Conservation (phyloP, 768 basidiomycete species). For the Tulasnella sp. region DNA sequence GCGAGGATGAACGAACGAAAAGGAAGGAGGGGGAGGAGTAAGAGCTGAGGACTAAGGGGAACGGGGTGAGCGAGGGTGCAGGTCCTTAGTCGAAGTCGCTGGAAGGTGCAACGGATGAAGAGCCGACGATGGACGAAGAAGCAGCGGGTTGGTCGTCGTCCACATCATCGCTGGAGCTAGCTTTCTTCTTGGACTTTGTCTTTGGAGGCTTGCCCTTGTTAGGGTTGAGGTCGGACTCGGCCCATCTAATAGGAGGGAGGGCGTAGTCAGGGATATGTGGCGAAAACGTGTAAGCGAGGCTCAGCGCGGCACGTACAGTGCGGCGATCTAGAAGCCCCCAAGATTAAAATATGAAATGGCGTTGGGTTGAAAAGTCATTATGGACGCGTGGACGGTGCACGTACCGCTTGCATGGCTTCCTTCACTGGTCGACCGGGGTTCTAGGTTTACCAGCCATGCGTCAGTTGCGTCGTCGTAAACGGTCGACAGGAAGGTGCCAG, state of each 20-base stretch:
- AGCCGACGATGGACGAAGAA: not conserved
- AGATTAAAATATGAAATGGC: not conserved
- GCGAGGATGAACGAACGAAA: not conserved
- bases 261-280: not conserved
- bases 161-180: not conserved
- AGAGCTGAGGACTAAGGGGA: too few species aligned
- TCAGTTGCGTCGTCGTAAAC: not conserved
- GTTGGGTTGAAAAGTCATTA: too few species aligned
- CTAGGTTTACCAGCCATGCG: not conserved
- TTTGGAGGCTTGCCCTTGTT: constrained; percentile 15
- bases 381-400: not conserved
- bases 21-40: not conserved
- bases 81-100: not conserved
- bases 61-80: not conserved
- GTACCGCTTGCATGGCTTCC: constrained; percentile 20
- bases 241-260: constrained; percentile 10
- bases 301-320: not conserved
- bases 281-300: not conserved
- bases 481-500: not conserved
- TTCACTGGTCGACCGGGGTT: constrained; percentile 2
- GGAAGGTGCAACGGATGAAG: constrained; percentile 13
- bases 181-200: not conserved
- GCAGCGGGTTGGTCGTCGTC: not conserved
- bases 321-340: not conserved
- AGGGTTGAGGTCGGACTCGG: not conserved